phyloP scores from a whole-genome alignment of 164 flowering plant species.

The Chloranthus sessilifolius region DNA sequence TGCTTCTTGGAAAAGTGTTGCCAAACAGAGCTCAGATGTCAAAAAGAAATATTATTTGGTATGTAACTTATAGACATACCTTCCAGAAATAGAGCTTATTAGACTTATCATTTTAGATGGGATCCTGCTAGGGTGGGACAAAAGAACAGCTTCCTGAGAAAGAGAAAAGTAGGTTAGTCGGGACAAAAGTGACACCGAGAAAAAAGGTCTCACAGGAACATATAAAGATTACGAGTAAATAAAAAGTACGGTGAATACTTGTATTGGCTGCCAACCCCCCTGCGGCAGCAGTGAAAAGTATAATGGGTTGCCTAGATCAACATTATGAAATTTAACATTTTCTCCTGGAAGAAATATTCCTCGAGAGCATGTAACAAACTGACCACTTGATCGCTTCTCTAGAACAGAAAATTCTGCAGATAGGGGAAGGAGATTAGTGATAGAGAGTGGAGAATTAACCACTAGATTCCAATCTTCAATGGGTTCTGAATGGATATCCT shows the following conservation, averaged over 20 bases:
- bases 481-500: slow-evolving; percentile 73
- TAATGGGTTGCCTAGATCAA: slow-evolving; percentile 65
- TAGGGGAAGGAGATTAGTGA: slow-evolving; percentile 71
- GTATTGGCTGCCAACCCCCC: slow-evolving; percentile 82
- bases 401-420: slow-evolving; percentile 71
- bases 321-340: slow-evolving; percentile 54
- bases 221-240: too few species aligned
- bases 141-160: slow-evolving; percentile 78
- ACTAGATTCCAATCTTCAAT: slow-evolving; percentile 84
- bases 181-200: not conserved
- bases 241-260: too few species aligned
- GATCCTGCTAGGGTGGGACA: slow-evolving; percentile 65
- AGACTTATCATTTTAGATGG: slow-evolving; percentile 65
- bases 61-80: slow-evolving; percentile 32
- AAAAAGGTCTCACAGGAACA: not conserved
- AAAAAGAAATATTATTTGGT: not conserved
- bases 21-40: too few species aligned
- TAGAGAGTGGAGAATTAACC: slow-evolving; percentile 65
- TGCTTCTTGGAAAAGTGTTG: too few species aligned
- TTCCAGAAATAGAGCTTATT: slow-evolving; percentile 78
- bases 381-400: slow-evolving; percentile 64
- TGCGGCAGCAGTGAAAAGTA: slow-evolving; percentile 84
- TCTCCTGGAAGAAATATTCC: slow-evolving; percentile 70
- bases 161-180: not conserved
- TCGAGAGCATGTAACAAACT: slow-evolving; percentile 51